Evolutionary conservation across 495 filamentous ascomycete genomes (phyloP), one percentile per base, ranked within the genome.

Genomic region (Aspergillus wentii): DNA sequence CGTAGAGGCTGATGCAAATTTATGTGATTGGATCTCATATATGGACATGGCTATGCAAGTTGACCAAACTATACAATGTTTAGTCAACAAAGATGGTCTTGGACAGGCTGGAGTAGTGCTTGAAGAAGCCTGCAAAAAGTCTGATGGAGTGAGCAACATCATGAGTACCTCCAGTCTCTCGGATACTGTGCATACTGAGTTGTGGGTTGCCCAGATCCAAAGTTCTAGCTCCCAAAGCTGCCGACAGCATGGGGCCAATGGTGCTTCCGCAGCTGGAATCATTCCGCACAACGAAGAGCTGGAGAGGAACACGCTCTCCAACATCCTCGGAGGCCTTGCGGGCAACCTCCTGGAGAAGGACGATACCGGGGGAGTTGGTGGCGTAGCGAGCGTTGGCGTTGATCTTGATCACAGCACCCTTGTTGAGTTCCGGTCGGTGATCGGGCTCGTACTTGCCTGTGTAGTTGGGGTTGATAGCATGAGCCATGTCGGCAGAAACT

Each of bases 321-420:
- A 52, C 66, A 62, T 71, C 48, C 26, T 71, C 53, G 8, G 59
- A 54, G 6, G 78, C 75, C 40, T 82, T 72, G 35, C 76, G 78
- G 7, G 92, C 92, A 22, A 80, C 77, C 68, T 97, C 91, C 61
- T 95, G 84, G 22, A 96, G 62, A 17, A 97, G 70, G 8, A 94
- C 91, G 44, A 96, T 95, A 13, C 94, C 92, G 10, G 94, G 92
- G 3, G 88, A 85, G 67, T 95, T 96, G 38, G 92, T 96, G 26
- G 88, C 86, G 61, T 99, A 99, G 33, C 90, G 81, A 34, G 88
- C 86, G 56, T 96, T 97, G 33, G 94, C 92, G 61, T 99, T 99
- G 68, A 99, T 72, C 69, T 99, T 99, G 68, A 99, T 86, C 27
- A 96, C 90, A 11, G 86, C 82, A 25, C 92, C 92, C 61, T 87